Evolutionary conservation across 495 filamentous ascomycete genomes (phyloP).

Genomic region (Astrothelium macrocarpum): DNA sequence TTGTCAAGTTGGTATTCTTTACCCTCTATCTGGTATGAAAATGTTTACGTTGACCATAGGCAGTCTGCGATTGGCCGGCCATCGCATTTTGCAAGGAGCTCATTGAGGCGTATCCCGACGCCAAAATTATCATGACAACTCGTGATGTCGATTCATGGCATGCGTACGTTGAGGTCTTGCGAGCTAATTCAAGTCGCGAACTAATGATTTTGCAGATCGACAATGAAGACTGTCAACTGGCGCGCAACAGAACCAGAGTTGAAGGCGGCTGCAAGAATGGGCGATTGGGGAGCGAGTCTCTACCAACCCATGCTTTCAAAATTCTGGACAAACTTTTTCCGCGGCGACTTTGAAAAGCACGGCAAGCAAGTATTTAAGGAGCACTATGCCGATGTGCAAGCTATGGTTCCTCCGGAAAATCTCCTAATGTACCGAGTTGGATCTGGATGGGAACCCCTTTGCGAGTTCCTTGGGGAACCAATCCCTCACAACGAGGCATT

Average conservation of each 20-base stretch:
- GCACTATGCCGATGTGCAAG: constrained; percentile 26
- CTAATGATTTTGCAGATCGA: constrained; percentile 29
- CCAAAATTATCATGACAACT: constrained; percentile 55
- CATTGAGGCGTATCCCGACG: constrained; percentile 59
- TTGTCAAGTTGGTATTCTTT: constrained; percentile 38
- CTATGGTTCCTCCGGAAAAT: constrained; percentile 36
- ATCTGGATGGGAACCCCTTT: constrained; percentile 59
- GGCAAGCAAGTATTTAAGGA: constrained; percentile 25
- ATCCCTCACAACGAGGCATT: constrained; percentile 44
- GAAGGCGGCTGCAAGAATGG: constrained; percentile 22
- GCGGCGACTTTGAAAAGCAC: constrained; percentile 29
- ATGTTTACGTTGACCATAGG: constrained; percentile 27
- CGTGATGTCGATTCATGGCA: constrained; percentile 54
- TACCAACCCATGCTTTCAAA: constrained; percentile 30
- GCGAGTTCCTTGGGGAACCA: constrained; percentile 53
- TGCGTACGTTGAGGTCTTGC: constrained; percentile 27
- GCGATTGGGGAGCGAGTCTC: constrained; percentile 28
- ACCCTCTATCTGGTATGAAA: constrained; percentile 11
- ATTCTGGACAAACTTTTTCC: constrained; percentile 27
- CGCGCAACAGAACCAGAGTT: constrained; percentile 29
- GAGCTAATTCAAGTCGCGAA: neutral
- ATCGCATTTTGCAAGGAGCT: constrained; percentile 57
- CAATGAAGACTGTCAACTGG: constrained; percentile 31
- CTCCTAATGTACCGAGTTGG: constrained; percentile 56
- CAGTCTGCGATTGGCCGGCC: constrained; percentile 58